Base-by-base conservation (phyloP, 345 rosid species). In the Kernera saxatilis region DNA sequence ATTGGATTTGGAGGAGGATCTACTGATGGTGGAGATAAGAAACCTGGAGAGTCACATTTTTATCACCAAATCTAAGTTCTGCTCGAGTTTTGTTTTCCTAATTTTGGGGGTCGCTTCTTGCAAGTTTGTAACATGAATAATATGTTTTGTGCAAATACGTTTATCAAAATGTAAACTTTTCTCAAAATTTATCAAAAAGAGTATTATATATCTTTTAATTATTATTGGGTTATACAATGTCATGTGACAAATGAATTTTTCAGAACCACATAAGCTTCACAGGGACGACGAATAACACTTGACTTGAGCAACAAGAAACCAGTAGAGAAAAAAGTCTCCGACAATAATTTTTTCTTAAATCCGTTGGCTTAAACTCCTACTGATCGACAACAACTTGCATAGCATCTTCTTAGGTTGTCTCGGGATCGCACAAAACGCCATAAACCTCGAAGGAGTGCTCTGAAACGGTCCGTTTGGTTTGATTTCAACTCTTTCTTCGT, bases 371-470 rank as follows among this genome's bases (percentile, higher is more conserved):
- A 76, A 57, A 52, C 78, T 84, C 73, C 86, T 82, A 70, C 82
- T 86, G 48, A 82, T 78, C 0, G 86, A 80, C 67, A 84, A 61
- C 50, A 86, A 57, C 81, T 86, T 86, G 55, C 85, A 80, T 45
- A 86, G 58, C 83, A 86, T 80, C 70, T 69, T 86, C 67, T 82
- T 86, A 32, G 87, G 88, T 25, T 82, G 72, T 1, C 82, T 54
- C 0, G 96, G 96, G 55, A 93, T 81, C 46, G 91, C 73, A 22
- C 96, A 84, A 21, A 93, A 78, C 21, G 87, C 85, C 83, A 85
- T 86, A 48, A 84, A 75, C 73, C 81, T 86, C 3, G 91, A 83
- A 65, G 77, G 77, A 69, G 70, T 70, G 79, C 85, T 87, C 33
- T 81, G 84, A 32, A 83, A 70, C 21, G 67, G 75, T 83, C 6